Base-by-base conservation (phyloP, 768 basidiomycete species). In the Lactarius deliciosus region DNA sequence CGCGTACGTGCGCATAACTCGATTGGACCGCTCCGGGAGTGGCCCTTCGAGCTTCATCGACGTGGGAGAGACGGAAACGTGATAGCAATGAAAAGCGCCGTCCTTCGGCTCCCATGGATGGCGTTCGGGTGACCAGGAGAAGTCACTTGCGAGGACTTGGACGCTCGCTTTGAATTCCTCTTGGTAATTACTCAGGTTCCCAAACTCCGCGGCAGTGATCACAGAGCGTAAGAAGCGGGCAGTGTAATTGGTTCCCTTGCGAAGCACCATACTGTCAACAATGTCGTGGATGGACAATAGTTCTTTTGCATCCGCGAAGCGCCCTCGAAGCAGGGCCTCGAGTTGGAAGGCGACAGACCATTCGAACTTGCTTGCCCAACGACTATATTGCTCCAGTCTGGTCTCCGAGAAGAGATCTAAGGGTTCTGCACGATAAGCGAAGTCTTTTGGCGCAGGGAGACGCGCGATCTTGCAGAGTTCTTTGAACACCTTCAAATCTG, bases 261-360 rank as follows among this genome's bases (percentile, higher is more conserved):
- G 13, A 4, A 66, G 25, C 16, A 76, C 65, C 50, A 83, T 68
- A 0, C 69, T 16, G 2, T 72, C 66, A 36, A 87, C 76, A 34
- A 69, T 60, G 0, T 74, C 75, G 20, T 80, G 75, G 18, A 86
- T 77, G 0, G 69, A 65, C 11, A 85, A 75, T 34, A 89, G 75
- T 70, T 90, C 87, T 34, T 68, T 71, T 32, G 82, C 74, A 69
- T 87, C 85, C n/a, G 86, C 76, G 16, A 76, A 60, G 54, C 79
- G 71, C 50, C 76, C 77, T 5, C 72, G 72, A 5, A 76, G 68
- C 2, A 81, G 65, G 0, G 80, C 77, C 64, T 86, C 83, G 38
- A 88, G 74, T 71, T 90, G 87, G 69, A 87, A 89, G 0, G 85
- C 81, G n/a, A 89, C 78, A 50, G 69, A 68, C 83, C 83, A 87